Evolutionary conservation across 176 grass and related monocot genomes (phyloP).

Genomic region (Eragrostis nindensis): DNA sequence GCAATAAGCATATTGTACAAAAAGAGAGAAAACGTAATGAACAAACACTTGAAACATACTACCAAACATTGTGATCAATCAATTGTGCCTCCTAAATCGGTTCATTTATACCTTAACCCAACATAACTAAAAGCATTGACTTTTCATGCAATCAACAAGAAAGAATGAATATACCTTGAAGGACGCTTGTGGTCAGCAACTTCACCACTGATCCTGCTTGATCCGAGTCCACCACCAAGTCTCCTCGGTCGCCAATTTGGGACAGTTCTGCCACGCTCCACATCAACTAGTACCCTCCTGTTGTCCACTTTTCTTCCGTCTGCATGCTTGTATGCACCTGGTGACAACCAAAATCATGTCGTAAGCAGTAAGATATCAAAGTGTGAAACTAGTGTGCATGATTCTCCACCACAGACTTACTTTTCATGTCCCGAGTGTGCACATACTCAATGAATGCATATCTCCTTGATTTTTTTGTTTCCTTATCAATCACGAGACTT

Average conservation of each 20-base stretch:
- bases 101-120: background rate
- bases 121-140: background rate
- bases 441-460: conserved; percentile 77
- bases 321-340: conserved; percentile 85
- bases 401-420: conserved; percentile 40
- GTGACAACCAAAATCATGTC: conserved; percentile 6
- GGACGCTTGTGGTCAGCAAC: conserved; percentile 40
- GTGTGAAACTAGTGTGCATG: background rate
- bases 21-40: background rate
- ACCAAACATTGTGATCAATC: background rate
- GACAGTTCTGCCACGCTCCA: conserved; percentile 90
- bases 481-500: conserved; percentile 62
- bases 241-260: conserved; percentile 83
- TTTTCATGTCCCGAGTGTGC: conserved; percentile 89
- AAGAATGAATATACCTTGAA: conserved; percentile 16
- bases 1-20: background rate
- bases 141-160: conserved; percentile 1
- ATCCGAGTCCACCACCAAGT: conserved; percentile 84
- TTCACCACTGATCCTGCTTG: conserved; percentile 68
- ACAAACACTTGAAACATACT: background rate
- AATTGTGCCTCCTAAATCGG: background rate
- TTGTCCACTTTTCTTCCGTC: conserved; percentile 80
- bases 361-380: conserved; percentile 1
- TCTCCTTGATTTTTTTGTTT: conserved; percentile 75
- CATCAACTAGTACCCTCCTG: conserved; percentile 72